phyloP scores from a whole-genome alignment of 2,329 filamentous ascomycete species.

The Penicillium vulpinum region DNA sequence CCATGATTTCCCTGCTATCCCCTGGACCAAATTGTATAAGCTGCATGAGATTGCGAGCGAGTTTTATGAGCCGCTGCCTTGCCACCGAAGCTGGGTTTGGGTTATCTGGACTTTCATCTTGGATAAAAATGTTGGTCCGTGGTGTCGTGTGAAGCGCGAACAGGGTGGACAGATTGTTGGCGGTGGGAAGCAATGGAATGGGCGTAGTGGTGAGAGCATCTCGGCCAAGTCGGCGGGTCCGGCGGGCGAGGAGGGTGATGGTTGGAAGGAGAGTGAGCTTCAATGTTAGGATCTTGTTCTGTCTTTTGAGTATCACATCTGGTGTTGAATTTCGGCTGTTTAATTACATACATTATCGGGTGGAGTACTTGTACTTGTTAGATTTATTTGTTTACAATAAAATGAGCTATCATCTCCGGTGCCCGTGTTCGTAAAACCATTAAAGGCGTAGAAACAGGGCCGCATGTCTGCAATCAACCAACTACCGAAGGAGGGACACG shows the following conservation, averaged over 20 bases:
- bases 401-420: background rate
- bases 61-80: conserved; percentile 86
- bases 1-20: conserved; percentile 95
- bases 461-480: background rate
- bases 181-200: conserved; percentile 31
- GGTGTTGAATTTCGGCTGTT: conserved; percentile 5
- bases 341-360: background rate
- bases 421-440: too few relatives aligned
- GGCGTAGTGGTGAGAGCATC: conserved; percentile 48
- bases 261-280: conserved; percentile 70
- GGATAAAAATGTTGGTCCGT: conserved; percentile 85
- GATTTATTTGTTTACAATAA: background rate
- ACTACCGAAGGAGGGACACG: background rate
- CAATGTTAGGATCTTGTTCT: conserved; percentile 53
- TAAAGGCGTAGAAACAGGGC: background rate
- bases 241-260: conserved; percentile 51
- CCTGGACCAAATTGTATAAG: conserved; percentile 82
- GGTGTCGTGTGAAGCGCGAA: conserved; percentile 88
- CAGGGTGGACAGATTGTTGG: conserved; percentile 68
- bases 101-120: conserved; percentile 95
- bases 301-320: conserved; percentile 2
- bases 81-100: conserved; percentile 85
- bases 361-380: background rate
- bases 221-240: conserved; percentile 46
- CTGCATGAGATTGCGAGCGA: conserved; percentile 80